Base-by-base conservation (phyloP, 2,329 filamentous ascomycete genomes). In the Magnaporthiopsis poae region DNA sequence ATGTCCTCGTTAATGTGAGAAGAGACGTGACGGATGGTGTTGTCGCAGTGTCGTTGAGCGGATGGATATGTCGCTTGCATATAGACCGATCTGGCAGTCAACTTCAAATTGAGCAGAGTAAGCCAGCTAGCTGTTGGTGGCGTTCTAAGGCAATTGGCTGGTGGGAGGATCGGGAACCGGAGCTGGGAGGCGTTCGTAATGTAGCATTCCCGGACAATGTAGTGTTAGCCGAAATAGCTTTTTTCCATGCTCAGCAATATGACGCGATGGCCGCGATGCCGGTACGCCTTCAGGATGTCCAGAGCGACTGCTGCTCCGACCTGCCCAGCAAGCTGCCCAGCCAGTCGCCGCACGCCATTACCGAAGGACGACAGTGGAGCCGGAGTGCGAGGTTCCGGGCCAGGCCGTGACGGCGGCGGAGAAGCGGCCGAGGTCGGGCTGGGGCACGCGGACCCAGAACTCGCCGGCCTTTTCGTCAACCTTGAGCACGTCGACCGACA, bases 1-100 rank as follows among this genome's bases (percentile, higher is more conserved):
- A 88, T 90, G 82, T 90, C 87, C 68, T 86, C 85, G 71, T 84
- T 92, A 81, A 88, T 92, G 85, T 90, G 83, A 73, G 62, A n/a
- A 13, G 62, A 21, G n/a, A 8, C 7, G 60, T n/a, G 52, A 13
- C 18, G n/a, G n/a, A 56, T 36, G 25, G 39, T 13, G 7, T 15
- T 46, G 36, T 56, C 62, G 31, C 29, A 21, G 59, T 31, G 3
- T 15, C 25, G 27, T 46, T 56, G n/a, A n/a, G 35, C 12, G 18
- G 29, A 29, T 52, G 62, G 62, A 64, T 64, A 39, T 25, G 27
- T 65, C n/a, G 59, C 64, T 65, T 61, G 65, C 65, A 65, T 65
- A 46, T 63, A 66, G 61, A 63, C 62, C 39, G 18, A 59, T 27
- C 21, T 56, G 46, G 46, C n/a, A 25, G 21, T 21, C 46, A 56